Conservation (phyloP, 2,329 filamentous ascomycete genomes). For the Paraphaeosphaeria minitans region DNA sequence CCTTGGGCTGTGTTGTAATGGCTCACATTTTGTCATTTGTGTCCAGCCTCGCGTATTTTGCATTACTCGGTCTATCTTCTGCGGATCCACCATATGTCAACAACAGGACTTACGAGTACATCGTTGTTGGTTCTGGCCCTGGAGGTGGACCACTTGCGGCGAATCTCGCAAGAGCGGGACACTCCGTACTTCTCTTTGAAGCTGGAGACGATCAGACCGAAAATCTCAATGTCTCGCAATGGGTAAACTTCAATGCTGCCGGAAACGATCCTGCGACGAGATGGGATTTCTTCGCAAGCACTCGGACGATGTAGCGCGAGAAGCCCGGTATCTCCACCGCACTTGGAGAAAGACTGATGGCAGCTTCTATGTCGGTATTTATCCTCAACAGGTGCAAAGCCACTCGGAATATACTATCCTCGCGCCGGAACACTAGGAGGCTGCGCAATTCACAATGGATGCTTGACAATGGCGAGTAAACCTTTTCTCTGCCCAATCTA, state of each 20-base stretch:
- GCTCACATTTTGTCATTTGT: slow-evolving; percentile 16
- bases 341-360: slow-evolving; percentile 58
- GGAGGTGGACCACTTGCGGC: slow-evolving; percentile 45
- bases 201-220: slow-evolving; percentile 59
- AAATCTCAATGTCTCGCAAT: slow-evolving; percentile 56
- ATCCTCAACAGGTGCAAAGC: slow-evolving; percentile 58
- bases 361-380: slow-evolving; percentile 43
- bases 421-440: slow-evolving; percentile 62
- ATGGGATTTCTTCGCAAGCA: slow-evolving; percentile 68
- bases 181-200: slow-evolving; percentile 63
- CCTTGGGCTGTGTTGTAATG: slow-evolving; percentile 19
- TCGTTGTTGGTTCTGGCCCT: slow-evolving; percentile 56
- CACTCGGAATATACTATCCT: slow-evolving; percentile 63
- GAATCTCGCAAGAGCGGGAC: slow-evolving; percentile 51
- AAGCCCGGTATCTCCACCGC: slow-evolving; percentile 62
- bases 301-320: slow-evolving; percentile 58
- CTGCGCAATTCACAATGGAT: slow-evolving; percentile 65
- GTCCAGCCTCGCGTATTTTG: slow-evolving; percentile 13
- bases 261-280: slow-evolving; percentile 60
- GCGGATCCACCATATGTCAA: slow-evolving; percentile 16
- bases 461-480: slow-evolving; percentile 59
- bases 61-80: slow-evolving; percentile 15
- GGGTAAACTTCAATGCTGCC: slow-evolving; percentile 56
- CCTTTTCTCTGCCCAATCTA: slow-evolving; percentile 45
- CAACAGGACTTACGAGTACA: slow-evolving; percentile 59